Evolutionary conservation across 2,329 filamentous ascomycete species (phyloP).

Genomic region (Zasmidium angulare): DNA sequence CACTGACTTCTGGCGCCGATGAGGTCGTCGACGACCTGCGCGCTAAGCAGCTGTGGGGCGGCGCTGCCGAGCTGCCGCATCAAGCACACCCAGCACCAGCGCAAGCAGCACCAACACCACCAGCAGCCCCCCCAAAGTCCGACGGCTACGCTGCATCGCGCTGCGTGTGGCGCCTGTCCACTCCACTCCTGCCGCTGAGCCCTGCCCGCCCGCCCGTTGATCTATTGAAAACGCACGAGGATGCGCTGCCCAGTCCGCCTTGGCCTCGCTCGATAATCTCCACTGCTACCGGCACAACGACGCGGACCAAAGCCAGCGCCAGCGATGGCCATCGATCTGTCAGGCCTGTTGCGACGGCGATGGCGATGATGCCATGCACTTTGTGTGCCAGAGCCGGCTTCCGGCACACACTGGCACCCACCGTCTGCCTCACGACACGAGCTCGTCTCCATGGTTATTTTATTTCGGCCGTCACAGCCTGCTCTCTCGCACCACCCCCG

Average conservation of each 20-base stretch:
- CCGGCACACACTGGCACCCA: not conserved
- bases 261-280: not conserved
- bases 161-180: not conserved
- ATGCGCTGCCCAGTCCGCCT: constrained; percentile 5
- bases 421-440: not conserved
- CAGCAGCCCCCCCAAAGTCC: constrained; percentile 12
- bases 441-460: not conserved
- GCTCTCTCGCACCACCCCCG: not conserved
- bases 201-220: too few relatives aligned
- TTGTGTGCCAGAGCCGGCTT: not conserved
- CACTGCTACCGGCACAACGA: not conserved
- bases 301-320: too few relatives aligned
- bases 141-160: constrained; percentile 10
- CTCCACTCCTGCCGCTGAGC: constrained; percentile 9
- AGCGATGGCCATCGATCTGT: not conserved
- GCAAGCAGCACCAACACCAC: not conserved
- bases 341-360: not conserved
- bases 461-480: not conserved
- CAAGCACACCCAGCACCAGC: not conserved
- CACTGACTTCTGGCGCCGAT: constrained; percentile 13
- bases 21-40: constrained; percentile 16
- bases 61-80: constrained; percentile 19
- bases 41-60: constrained; percentile 12
- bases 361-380: too few relatives aligned
- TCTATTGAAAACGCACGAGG: constrained; percentile 18